Evolutionary conservation across 1,284 basidiomycete genomes (phyloP).

Genomic region (Inonotus obliquus): DNA sequence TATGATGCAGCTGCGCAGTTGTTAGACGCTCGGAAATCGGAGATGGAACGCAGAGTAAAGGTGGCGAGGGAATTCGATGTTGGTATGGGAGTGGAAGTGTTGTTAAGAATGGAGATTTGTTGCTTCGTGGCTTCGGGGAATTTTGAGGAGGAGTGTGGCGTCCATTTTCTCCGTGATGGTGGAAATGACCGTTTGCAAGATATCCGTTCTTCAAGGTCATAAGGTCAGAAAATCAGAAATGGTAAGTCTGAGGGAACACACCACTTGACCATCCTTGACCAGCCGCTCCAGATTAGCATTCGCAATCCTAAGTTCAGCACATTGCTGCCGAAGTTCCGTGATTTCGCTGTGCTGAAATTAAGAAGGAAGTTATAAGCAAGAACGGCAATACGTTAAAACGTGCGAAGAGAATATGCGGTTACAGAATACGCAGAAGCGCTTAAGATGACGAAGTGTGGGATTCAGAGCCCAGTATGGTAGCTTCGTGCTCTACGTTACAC

Average conservation of each 20-base stretch:
- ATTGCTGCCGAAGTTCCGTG: conserved; percentile 66
- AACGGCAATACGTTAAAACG: background rate
- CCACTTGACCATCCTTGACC: conserved; percentile 60
- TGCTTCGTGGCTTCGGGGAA: conserved; percentile 59
- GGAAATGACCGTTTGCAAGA: background rate
- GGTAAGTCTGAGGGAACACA: conserved; percentile 30
- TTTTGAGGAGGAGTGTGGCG: conserved; percentile 57
- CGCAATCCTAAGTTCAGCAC: conserved; percentile 61
- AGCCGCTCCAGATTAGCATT: conserved; percentile 72
- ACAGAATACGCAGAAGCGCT: no score
- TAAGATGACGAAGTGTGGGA: no score
- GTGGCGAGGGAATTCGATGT: conserved; percentile 38
- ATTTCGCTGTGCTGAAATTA: conserved; percentile 55
- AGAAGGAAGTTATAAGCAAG: background rate
- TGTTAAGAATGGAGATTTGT: conserved; percentile 71
- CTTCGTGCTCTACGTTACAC: no score
- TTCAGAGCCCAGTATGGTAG: no score
- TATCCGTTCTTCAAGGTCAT: background rate
- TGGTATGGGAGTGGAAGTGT: conserved; percentile 32
- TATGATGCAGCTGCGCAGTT: conserved; percentile 41
- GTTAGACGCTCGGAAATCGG: conserved; percentile 62
- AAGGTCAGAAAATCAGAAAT: background rate
- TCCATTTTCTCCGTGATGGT: conserved; percentile 35
- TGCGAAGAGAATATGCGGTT: background rate
- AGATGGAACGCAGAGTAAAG: conserved; percentile 36